Evolutionary conservation across 768 basidiomycete genomes (phyloP).

Genomic region (Lactarius hatsudake): DNA sequence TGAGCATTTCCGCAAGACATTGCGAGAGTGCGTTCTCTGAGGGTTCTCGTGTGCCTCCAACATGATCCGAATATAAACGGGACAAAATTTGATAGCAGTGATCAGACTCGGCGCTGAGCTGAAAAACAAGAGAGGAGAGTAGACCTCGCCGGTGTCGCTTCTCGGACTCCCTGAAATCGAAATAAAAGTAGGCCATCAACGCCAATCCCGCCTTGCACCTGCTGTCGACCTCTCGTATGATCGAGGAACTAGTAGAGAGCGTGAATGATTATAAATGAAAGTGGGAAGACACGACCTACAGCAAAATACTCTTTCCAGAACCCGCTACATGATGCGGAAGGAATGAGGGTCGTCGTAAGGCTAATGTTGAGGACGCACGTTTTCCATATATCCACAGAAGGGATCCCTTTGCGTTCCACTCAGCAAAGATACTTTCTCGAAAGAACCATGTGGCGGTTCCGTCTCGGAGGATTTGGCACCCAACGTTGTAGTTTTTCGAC

Average conservation of each 20-base stretch:
- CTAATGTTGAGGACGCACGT: not conserved
- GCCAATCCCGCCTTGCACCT: not conserved
- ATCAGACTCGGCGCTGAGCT: conserved; percentile 1
- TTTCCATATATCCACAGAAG: conserved; percentile 13
- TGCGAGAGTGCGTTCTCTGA: not conserved
- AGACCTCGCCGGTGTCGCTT: not conserved
- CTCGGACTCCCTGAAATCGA: conserved; percentile 5
- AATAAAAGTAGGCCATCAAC: conserved; percentile 10
- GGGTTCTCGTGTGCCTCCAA: not conserved
- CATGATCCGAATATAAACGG: not conserved
- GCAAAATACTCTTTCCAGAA: conserved; percentile 9
- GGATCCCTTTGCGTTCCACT: not conserved
- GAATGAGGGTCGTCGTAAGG: not conserved
- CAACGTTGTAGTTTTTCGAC: conserved; percentile 7
- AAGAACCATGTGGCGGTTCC: conserved; percentile 5
- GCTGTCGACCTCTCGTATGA: not conserved
- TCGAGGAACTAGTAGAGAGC: not conserved
- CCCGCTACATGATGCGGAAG: not conserved
- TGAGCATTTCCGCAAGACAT: conserved; percentile 8
- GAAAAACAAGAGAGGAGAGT: conserved; percentile 1
- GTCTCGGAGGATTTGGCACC: not conserved
- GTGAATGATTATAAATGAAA: not conserved
- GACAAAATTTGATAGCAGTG: not conserved
- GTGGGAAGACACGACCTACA: not conserved
- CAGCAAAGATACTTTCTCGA: not conserved